Percentiles rank a stretch among this genome's conserved stretches.
phyloP scores from a whole-genome alignment of 208 protist genomes.

The Leishmania mexicana region DNA sequence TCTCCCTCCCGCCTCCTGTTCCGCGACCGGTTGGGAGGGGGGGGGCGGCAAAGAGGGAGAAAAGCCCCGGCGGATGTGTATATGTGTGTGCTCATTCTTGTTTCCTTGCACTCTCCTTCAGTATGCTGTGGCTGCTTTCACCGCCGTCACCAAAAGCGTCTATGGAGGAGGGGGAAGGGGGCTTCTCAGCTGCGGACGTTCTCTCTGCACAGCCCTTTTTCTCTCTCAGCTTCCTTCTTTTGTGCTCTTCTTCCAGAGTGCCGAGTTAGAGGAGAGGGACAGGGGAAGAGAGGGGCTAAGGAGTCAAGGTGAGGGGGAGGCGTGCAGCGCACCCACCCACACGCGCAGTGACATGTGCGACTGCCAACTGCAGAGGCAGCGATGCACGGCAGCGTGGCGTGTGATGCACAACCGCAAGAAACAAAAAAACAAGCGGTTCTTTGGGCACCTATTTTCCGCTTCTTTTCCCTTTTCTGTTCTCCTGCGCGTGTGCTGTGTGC shows the following conservation, averaged over 20 bases:
- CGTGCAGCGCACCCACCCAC: neutral
- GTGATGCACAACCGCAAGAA: neutral
- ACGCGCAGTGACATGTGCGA: neutral
- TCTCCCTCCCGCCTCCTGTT: neutral
- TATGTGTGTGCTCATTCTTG: neutral
- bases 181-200: neutral
- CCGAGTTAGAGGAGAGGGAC: neutral
- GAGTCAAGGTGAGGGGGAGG: too few species aligned
- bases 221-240: neutral
- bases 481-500: neutral
- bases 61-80: neutral
- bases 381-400: neutral
- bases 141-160: neutral
- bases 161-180: neutral
- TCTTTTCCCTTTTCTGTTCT: constrained; percentile 7
- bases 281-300: neutral
- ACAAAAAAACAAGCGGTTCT: neutral
- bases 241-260: neutral
- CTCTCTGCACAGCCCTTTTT: neutral
- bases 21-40: neutral
- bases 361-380: neutral
- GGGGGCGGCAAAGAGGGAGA: neutral
- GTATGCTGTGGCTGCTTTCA: neutral
- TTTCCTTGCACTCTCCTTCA: neutral
- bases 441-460: neutral